Evolutionary conservation across 1,284 basidiomycete genomes (phyloP).

Genomic region (Papiliotrema fonsecae): DNA sequence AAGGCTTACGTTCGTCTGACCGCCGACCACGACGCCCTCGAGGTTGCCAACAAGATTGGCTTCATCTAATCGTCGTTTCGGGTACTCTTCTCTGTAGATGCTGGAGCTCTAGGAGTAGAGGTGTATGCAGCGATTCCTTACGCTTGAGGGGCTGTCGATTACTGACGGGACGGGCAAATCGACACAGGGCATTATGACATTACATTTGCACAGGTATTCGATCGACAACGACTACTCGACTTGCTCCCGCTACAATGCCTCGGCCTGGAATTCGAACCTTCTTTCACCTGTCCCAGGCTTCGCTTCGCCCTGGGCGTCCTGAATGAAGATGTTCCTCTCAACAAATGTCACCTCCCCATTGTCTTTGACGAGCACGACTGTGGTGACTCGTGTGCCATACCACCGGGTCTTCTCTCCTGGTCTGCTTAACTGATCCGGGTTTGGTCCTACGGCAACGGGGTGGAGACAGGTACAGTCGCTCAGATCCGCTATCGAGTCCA

Average conservation of each 20-base stretch:
- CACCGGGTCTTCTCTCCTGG: constrained; percentile 14
- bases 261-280: constrained; percentile 16
- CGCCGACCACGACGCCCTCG: constrained; percentile 92
- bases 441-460: constrained; percentile 20
- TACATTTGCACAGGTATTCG: not conserved
- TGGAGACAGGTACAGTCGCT: constrained; percentile 23
- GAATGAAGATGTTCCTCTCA: constrained; percentile 35
- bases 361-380: constrained; percentile 40
- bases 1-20: constrained; percentile 97
- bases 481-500: constrained; percentile 21
- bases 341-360: constrained; percentile 38
- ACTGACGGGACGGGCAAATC: not conserved
- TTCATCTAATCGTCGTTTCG: constrained; percentile 42
- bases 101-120: constrained; percentile 3
- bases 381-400: constrained; percentile 44
- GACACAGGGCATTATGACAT: not conserved
- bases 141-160: not conserved
- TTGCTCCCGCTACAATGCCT: too few relatives aligned
- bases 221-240: too few relatives aligned
- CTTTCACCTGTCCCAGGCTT: constrained; percentile 19
- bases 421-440: constrained; percentile 3
- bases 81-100: constrained; percentile 9
- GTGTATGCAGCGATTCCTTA: constrained; percentile 4
- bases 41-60: constrained; percentile 90
- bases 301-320: constrained; percentile 24